phyloP scores from a whole-genome alignment of 257 asterid genomes.

The Solanum habrochaites region DNA sequence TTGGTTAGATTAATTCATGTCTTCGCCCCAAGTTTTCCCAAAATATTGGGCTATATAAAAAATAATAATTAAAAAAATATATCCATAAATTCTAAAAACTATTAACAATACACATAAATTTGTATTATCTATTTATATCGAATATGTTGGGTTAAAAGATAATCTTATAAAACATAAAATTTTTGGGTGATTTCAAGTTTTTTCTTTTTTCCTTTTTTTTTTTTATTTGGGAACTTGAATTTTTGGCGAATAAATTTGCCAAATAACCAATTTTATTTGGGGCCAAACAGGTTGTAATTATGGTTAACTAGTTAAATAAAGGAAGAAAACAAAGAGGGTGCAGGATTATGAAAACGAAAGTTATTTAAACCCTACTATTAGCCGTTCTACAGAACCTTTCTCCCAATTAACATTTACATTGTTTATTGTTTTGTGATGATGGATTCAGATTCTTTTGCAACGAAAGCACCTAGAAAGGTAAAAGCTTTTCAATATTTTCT shows the following conservation, averaged over 20 bases:
- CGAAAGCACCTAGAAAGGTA: slow-evolving; percentile 28
- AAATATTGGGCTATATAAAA: no score
- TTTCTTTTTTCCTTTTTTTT: no score
- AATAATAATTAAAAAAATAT: no score
- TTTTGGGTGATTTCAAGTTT: neutral
- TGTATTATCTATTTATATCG: no score
- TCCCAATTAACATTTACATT: neutral
- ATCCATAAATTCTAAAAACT: no score
- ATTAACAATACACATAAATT: no score
- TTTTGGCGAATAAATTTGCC: neutral
- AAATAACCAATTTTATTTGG: neutral
- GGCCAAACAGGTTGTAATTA: neutral
- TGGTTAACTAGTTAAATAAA: neutral
- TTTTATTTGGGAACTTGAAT: neutral
- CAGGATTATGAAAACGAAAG: neutral
- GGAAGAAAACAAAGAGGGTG: neutral
- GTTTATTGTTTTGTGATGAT: neutral
- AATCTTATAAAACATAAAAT: no score
- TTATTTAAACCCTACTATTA: neutral
- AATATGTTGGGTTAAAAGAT: no score
- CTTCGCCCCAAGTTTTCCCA: no score
- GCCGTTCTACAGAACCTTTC: neutral
- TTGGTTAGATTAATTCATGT: no score
- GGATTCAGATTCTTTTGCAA: slow-evolving; percentile 25
- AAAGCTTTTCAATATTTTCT: neutral